These are phyloP conservation scores for Carex littledalei DNA, from an alignment of 176 grass and related monocot species.

Conservation along the genomic window DNA sequence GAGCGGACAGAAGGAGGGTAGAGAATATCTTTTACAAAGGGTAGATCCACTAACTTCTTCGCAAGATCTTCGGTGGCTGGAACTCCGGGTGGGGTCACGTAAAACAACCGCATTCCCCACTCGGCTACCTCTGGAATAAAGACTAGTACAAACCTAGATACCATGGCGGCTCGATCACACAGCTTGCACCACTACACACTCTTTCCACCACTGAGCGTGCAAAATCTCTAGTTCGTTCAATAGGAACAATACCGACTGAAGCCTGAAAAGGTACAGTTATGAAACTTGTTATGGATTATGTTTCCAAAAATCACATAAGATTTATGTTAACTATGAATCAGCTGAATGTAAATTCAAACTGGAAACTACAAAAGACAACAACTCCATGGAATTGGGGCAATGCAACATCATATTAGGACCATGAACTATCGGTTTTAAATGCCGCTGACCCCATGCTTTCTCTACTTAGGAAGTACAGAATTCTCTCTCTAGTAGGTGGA, in stretches of 20 bases:
- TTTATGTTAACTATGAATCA: not conserved
- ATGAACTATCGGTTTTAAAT: not conserved
- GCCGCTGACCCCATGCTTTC: not conserved
- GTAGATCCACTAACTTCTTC: slow-evolving; percentile 28
- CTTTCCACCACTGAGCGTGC: slow-evolving; percentile 29
- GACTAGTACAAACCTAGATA: slow-evolving; percentile 38
- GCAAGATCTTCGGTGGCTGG: slow-evolving; percentile 31
- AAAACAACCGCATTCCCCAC: slow-evolving; percentile 39
- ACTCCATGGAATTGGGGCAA: not conserved
- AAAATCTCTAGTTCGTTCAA: slow-evolving; percentile 20
- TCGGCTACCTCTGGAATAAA: slow-evolving; percentile 38
- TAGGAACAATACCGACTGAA: slow-evolving; percentile 31
- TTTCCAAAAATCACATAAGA: not conserved
- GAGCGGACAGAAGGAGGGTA: slow-evolving; percentile 34
- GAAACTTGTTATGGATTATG: not conserved
- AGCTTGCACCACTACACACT: slow-evolving; percentile 37
- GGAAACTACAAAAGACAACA: not conserved
- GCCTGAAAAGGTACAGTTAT: slow-evolving; percentile 26
- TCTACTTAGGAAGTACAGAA: not conserved
- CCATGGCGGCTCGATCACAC: slow-evolving; percentile 51
- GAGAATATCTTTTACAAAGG: slow-evolving; percentile 23
- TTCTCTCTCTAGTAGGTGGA: not conserved
- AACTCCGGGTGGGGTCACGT: not conserved
- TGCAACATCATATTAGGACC: not conserved
- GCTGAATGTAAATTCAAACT: not conserved